Conservation (phyloP, 768 basidiomycete genomes). For the Mycena belliarum region DNA sequence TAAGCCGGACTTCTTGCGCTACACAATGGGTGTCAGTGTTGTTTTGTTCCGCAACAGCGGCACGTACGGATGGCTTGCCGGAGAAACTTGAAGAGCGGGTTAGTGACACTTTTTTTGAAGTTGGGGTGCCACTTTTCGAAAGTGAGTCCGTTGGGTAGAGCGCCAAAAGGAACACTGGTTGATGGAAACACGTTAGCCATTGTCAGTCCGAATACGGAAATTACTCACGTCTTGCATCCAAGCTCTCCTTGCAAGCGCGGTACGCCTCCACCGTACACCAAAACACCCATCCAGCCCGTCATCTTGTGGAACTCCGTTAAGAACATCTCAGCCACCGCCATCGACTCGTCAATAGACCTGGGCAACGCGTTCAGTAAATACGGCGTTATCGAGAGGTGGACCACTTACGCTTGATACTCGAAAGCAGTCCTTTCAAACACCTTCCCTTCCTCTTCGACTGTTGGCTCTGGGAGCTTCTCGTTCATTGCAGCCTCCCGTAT, state of each 20-base stretch:
- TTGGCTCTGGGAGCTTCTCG: not conserved
- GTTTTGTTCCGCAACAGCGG: too few relatives aligned
- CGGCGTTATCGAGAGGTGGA: not conserved
- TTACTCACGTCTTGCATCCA: not conserved
- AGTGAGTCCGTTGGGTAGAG: not conserved
- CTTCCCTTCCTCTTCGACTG: not conserved
- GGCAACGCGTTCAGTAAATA: not conserved
- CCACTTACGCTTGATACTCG: constrained; percentile 1
- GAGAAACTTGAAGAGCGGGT: not conserved
- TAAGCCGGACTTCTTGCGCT: not conserved
- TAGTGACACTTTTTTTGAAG: not conserved
- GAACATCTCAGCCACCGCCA: not conserved
- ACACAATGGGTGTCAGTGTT: not conserved
- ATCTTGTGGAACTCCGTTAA: not conserved
- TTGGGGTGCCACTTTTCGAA: not conserved
- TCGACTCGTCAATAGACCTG: constrained; percentile 4
- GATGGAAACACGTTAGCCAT: not conserved
- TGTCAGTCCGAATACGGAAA: not conserved
- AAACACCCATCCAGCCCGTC: constrained; percentile 1
- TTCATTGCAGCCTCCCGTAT: not conserved
- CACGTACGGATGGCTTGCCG: not conserved
- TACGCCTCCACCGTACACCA: not conserved
- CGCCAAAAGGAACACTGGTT: not conserved
- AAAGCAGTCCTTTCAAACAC: not conserved
- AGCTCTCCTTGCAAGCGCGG: not conserved